Evolutionary conservation across 2,329 filamentous ascomycete species (phyloP).

Genomic region (Xenosphaeropsis pyriputrescens): DNA sequence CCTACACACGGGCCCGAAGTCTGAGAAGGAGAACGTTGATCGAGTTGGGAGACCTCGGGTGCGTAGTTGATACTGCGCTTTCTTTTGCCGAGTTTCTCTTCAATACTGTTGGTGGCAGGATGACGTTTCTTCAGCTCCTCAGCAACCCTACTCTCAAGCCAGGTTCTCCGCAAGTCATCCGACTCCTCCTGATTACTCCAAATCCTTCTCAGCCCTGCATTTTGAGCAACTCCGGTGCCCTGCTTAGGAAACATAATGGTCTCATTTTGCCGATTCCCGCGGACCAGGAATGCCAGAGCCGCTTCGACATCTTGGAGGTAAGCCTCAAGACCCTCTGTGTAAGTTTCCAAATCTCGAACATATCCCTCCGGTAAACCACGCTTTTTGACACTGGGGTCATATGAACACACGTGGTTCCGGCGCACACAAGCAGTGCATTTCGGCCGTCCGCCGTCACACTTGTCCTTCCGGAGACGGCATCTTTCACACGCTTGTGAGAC

Average conservation of each 20-base stretch:
- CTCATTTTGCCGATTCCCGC: slow-evolving; percentile 24
- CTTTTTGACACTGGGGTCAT: slow-evolving; percentile 60
- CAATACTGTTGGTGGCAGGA: slow-evolving; percentile 11
- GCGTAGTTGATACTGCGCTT: slow-evolving; percentile 5
- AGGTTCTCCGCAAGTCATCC: slow-evolving; percentile 14
- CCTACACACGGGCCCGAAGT: not conserved
- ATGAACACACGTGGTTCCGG: slow-evolving; percentile 39
- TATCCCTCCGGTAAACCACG: slow-evolving; percentile 70
- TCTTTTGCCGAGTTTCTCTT: slow-evolving; percentile 9
- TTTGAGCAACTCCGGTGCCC: too few species aligned
- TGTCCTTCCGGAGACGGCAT: slow-evolving; percentile 38
- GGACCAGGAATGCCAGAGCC: slow-evolving; percentile 27
- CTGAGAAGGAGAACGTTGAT: not conserved
- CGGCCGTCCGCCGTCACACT: slow-evolving; percentile 45
- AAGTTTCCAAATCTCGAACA: slow-evolving; percentile 54
- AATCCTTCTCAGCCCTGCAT: slow-evolving; percentile 3
- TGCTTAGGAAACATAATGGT: not conserved
- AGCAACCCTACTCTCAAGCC: slow-evolving; percentile 16
- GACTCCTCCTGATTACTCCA: slow-evolving; percentile 16
- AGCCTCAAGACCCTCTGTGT: slow-evolving; percentile 37
- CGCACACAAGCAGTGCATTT: slow-evolving; percentile 45
- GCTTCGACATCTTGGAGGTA: slow-evolving; percentile 31
- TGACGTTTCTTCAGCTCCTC: slow-evolving; percentile 15
- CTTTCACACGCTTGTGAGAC: slow-evolving; percentile 39
- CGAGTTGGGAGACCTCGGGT: slow-evolving; percentile 6